Percentiles rank a stretch among this genome's conserved stretches.
Evolutionary conservation across 2,329 filamentous ascomycete species (phyloP).

Genomic region (Ophiocordyceps camponoti-saundersi): DNA sequence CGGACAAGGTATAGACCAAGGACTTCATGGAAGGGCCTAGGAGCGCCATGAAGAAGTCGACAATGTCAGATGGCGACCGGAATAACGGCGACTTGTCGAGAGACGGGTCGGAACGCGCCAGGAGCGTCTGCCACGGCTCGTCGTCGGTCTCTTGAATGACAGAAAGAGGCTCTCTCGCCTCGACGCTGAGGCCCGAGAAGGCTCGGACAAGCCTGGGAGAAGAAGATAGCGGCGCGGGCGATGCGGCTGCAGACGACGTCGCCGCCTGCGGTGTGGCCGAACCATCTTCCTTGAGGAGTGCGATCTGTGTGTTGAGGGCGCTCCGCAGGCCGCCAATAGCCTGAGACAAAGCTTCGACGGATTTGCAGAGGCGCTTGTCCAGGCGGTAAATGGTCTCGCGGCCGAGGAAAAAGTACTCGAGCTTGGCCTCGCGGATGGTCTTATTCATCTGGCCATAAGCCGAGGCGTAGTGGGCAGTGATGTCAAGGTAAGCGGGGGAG

Average conservation of each 20-base stretch:
- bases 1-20: constrained; percentile 75
- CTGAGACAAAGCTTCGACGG: constrained; percentile 70
- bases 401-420: constrained; percentile 73
- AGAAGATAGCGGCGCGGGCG: constrained; percentile 6
- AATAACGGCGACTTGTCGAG: constrained; percentile 20
- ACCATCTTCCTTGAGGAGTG: constrained; percentile 52
- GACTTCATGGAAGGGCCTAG: constrained; percentile 94
- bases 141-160: constrained; percentile 44
- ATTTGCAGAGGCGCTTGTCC: constrained; percentile 66
- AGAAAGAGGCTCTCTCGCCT: constrained; percentile 30
- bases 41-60: constrained; percentile 74
- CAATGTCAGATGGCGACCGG: constrained; percentile 63
- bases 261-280: background rate
- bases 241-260: background rate
- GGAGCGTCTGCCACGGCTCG: constrained; percentile 17
- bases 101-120: constrained; percentile 13
- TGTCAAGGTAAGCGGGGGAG: constrained; percentile 45
- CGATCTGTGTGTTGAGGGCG: constrained; percentile 78
- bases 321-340: constrained; percentile 81
- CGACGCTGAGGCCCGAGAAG: constrained; percentile 18
- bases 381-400: constrained; percentile 63
- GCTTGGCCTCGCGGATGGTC: constrained; percentile 69
- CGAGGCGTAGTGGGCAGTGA: constrained; percentile 45
- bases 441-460: constrained; percentile 56
- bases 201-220: constrained; percentile 12